Base-by-base conservation (phyloP, 306 rosid species). In the Canavalia gladiata region DNA sequence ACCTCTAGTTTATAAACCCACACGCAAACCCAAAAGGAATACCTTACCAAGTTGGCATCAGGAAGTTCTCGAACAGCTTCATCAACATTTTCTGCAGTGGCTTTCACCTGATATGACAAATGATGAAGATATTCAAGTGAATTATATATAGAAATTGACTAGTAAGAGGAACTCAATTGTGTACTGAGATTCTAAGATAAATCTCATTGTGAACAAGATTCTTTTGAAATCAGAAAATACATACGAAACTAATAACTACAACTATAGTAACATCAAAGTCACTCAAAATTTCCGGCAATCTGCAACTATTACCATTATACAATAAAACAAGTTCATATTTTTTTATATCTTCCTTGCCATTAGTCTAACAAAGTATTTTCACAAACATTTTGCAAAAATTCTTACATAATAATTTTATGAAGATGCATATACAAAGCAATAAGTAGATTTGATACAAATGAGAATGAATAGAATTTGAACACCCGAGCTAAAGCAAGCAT, bases 31-130 rank as follows among this genome's bases (percentile, higher is more conserved):
- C 76, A 80, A 87, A 81, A 67, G 37, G 83, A 86, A 89, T 93
- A 89, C 91, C 94, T 90, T 95, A 95, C 99, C 99, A 75, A 91
- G 85, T 95, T 95, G 85, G 99, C 98, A 87, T 93, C 98, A 35
- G 99, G 99, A 89, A 95, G 99, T 87, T 95, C 99, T 68, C 98
- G 87, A 42, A 95, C 99, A 86, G 98, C 99, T 75, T 77, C 95
- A 70, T 88, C 86, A 77, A 95, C 97, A 88, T 89, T 93, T 87
- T 76, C 94, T 64, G 99, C 99, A 0, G 97, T 91, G 67, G 92
- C 90, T 93, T 90, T 95, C 47, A 91, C 99, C 99, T 95, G 83
- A 78, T 67, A 78, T 50, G 42, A 70, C 35, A 66, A 31, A 72
- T 43, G 77, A 54, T 59, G 52, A 56, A 65, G 71, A 82, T 43